A percentile compares a stretch with the other conserved stretches of the same genome.
Evolutionary conservation across 371 early-diverging fungal species (phyloP).

Genomic region (Mortierella sp.): DNA sequence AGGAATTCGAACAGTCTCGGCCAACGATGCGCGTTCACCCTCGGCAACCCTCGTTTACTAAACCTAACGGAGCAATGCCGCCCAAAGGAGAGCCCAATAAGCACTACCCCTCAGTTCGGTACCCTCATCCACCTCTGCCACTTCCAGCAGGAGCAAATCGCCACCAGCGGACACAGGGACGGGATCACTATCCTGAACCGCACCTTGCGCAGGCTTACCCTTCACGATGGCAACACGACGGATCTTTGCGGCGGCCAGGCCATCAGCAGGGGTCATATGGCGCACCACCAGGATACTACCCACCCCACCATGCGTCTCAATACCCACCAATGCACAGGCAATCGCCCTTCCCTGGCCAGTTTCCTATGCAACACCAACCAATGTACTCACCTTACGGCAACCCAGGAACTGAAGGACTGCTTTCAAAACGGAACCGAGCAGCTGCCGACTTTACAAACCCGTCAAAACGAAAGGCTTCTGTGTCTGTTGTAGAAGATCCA

Average conservation of each 20-base stretch:
- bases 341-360: not conserved
- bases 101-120: not conserved
- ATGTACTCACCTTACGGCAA: not conserved
- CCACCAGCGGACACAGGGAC: not conserved
- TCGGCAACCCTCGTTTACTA: conserved; percentile 13
- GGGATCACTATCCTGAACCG: not conserved
- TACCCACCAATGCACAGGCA: conserved; percentile 13
- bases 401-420: not conserved
- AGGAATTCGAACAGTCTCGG: conserved; percentile 42
- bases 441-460: not conserved
- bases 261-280: conserved; percentile 5
- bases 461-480: conserved; percentile 13
- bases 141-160: not conserved
- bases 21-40: conserved; percentile 21
- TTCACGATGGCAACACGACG: not conserved
- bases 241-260: not conserved
- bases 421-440: conserved; percentile 7
- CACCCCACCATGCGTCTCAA: conserved; percentile 12
- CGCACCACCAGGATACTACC: conserved; percentile 12
- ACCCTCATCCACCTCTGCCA: conserved; percentile 6
- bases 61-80: conserved; percentile 13
- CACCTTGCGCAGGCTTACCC: conserved; percentile 3
- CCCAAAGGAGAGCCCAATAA: not conserved
- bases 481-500: not conserved
- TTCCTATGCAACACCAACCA: not conserved